Evolutionary conservation across 2,329 filamentous ascomycete species (phyloP).

Genomic region (Podosphaera aphanis): DNA sequence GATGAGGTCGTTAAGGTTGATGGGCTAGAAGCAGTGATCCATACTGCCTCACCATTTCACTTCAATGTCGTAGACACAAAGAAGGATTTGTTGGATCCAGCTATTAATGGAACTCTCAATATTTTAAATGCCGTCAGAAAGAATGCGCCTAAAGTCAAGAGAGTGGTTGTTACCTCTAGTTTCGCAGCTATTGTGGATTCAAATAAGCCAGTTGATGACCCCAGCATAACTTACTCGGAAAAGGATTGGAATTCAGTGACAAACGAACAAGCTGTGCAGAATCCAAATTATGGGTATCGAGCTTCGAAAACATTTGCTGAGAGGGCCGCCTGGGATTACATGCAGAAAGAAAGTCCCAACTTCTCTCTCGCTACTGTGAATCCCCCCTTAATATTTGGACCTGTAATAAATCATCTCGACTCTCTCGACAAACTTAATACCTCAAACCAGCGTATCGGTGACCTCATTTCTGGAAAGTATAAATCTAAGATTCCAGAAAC

Average conservation of each 20-base stretch:
- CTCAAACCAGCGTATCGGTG: slow-evolving; percentile 41
- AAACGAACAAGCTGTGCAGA: slow-evolving; percentile 18
- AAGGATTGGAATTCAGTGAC: slow-evolving; percentile 30
- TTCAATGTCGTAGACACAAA: slow-evolving; percentile 9
- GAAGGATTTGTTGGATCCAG: slow-evolving; percentile 25
- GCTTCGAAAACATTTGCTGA: slow-evolving; percentile 37
- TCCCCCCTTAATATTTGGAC: slow-evolving; percentile 27
- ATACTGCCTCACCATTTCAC: slow-evolving; percentile 32
- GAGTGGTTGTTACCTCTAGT: slow-evolving; percentile 31
- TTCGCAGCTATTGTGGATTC: slow-evolving; percentile 34
- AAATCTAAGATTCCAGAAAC: slow-evolving; percentile 29
- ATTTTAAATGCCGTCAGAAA: slow-evolving; percentile 23
- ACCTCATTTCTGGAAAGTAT: slow-evolving; percentile 31
- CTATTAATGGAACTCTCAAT: slow-evolving; percentile 26
- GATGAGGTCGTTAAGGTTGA: slow-evolving; percentile 28
- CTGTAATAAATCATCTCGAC: slow-evolving; percentile 30
- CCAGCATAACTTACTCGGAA: slow-evolving; percentile 19
- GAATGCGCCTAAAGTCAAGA: slow-evolving; percentile 16
- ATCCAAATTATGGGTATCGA: slow-evolving; percentile 14
- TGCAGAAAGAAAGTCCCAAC: slow-evolving; percentile 25
- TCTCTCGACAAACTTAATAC: slow-evolving; percentile 42
- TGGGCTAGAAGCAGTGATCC: slow-evolving; percentile 40
- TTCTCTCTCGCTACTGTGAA: slow-evolving; percentile 38
- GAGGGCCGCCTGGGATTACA: slow-evolving; percentile 38
- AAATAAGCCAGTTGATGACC: slow-evolving; percentile 12